These are phyloP conservation scores for Elasticomyces elasticus DNA, from an alignment of 495 filamentous ascomycete species.

Conservation along the genomic window DNA sequence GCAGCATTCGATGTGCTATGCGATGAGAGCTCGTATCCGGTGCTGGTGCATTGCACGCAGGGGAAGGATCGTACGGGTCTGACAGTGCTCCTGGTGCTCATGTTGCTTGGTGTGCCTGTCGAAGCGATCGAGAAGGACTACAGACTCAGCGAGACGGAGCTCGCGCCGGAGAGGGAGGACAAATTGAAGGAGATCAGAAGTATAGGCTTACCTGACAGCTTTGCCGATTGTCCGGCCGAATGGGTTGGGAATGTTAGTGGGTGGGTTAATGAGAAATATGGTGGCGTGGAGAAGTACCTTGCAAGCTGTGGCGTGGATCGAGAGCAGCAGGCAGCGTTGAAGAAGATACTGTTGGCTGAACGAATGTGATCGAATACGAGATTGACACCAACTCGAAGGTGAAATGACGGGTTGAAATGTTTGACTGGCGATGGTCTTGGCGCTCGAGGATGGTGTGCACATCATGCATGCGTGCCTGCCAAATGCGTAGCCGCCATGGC, in stretches of 20 bases:
- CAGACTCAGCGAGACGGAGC: constrained; percentile 46
- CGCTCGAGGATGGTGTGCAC: too few relatives aligned
- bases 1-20: constrained; percentile 45
- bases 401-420: too few relatives aligned
- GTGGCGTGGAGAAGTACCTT: constrained; percentile 54
- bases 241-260: constrained; percentile 42
- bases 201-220: constrained; percentile 59
- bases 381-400: too few relatives aligned
- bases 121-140: constrained; percentile 59
- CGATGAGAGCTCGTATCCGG: constrained; percentile 42
- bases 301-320: constrained; percentile 44
- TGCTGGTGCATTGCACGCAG: constrained; percentile 73
- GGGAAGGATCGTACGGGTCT: constrained; percentile 82
- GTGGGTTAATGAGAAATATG: constrained; percentile 48
- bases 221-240: constrained; percentile 49
- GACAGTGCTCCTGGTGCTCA: constrained; percentile 51
- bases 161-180: constrained; percentile 49
- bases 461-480: too few relatives aligned
- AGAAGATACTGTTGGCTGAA: constrained; percentile 7
- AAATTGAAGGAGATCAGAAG: constrained; percentile 56
- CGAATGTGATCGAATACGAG: background rate
- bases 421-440: too few relatives aligned
- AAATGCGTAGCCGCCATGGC: too few relatives aligned
- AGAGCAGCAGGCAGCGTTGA: constrained; percentile 24
- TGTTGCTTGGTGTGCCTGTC: constrained; percentile 47